Conservation (phyloP, 192 early-diverging fungal species). For the Coemansia erecta region DNA sequence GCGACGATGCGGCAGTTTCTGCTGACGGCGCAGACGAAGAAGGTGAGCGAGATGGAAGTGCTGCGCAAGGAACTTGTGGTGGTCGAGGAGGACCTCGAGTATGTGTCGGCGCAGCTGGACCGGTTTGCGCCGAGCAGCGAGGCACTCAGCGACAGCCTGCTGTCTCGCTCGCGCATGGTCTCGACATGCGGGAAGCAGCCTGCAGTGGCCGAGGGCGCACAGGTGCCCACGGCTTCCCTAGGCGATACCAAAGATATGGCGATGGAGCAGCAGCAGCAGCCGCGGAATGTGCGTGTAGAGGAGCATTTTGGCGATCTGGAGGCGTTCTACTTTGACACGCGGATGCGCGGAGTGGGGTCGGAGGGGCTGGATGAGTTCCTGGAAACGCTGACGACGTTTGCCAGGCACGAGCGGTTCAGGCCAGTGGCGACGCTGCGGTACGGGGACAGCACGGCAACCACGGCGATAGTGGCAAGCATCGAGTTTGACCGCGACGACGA, state of each 20-base stretch:
- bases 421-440: slow-evolving; percentile 79
- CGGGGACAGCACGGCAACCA: slow-evolving; percentile 64
- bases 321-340: slow-evolving; percentile 67
- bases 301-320: slow-evolving; percentile 72
- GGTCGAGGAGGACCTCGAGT: slow-evolving; percentile 44
- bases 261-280: slow-evolving; percentile 4
- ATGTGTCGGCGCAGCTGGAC: slow-evolving; percentile 44
- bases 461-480: slow-evolving; percentile 88
- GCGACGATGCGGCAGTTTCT: slow-evolving; percentile 65
- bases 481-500: slow-evolving; percentile 94
- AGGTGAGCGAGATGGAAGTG: slow-evolving; percentile 52
- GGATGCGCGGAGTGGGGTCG: slow-evolving; percentile 48
- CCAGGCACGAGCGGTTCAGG: slow-evolving; percentile 65
- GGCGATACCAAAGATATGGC: slow-evolving; percentile 8
- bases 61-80: slow-evolving; percentile 45
- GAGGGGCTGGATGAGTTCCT: slow-evolving; percentile 47
- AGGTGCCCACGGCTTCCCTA: slow-evolving; percentile 32
- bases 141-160: background rate
- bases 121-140: slow-evolving; percentile 13
- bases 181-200: background rate
- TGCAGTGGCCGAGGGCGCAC: slow-evolving; percentile 17
- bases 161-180: slow-evolving; percentile 5
- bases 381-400: slow-evolving; percentile 67
- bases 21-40: slow-evolving; percentile 56
- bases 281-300: slow-evolving; percentile 48